phyloP scores from a whole-genome alignment of 2,329 filamentous ascomycete genomes.

The Aspergillus tubingensis region DNA sequence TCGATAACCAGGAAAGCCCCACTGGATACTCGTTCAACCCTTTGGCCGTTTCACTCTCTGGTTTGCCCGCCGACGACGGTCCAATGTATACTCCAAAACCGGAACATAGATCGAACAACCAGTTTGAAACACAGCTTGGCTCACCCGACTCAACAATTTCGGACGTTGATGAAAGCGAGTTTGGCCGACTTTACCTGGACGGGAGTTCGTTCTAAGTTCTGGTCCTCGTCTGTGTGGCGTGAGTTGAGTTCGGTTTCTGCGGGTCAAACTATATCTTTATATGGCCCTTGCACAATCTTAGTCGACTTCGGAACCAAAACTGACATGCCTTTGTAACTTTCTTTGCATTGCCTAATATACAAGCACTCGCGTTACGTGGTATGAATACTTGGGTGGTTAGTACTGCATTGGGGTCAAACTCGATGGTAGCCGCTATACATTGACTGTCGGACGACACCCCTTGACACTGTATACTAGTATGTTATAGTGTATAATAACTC shows the following conservation, averaged over 20 bases:
- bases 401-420: background rate
- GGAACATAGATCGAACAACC: conserved; percentile 16
- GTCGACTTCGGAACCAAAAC: background rate
- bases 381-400: conserved; percentile 1
- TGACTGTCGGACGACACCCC: background rate
- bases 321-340: background rate
- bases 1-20: conserved; percentile 27
- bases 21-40: conserved; percentile 38
- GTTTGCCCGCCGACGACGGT: conserved; percentile 24
- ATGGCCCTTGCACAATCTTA: background rate
- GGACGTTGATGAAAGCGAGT: conserved; percentile 36
- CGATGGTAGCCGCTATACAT: background rate
- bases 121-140: conserved; percentile 19
- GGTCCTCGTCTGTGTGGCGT: background rate
- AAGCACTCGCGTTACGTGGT: conserved; percentile 11
- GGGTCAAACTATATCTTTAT: background rate
- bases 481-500: background rate
- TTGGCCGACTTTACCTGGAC: conserved; percentile 36
- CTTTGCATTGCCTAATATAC: conserved; percentile 13
- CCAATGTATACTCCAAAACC: conserved; percentile 22
- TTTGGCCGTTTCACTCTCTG: conserved; percentile 31
- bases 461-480: background rate
- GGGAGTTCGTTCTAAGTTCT: conserved; percentile 26
- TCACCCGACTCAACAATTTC: conserved; percentile 40
- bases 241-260: background rate